Percentiles rank a stretch among this genome's conserved stretches.
phyloP scores from a whole-genome alignment of 306 rosid genomes.

The Abrus pulchellus region DNA sequence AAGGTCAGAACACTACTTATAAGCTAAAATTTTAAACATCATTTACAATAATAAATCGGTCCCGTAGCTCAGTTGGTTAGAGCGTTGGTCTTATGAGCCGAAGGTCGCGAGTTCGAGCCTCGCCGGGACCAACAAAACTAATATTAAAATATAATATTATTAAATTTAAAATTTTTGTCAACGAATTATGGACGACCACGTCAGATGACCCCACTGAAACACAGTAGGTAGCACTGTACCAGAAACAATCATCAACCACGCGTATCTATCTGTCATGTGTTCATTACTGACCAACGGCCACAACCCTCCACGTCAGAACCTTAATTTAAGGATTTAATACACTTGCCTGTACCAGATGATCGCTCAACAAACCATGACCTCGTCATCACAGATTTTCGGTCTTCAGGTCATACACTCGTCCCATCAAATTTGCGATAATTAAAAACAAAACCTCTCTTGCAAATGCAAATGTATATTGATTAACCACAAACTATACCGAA shows the following conservation, averaged over 20 bases:
- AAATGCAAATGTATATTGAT: neutral
- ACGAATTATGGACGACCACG: neutral
- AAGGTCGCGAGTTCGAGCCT: slow-evolving; percentile 79
- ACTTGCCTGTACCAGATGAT: slow-evolving; percentile 38
- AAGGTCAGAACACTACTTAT: no score
- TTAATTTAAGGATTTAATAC: neutral
- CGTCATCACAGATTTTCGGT: slow-evolving; percentile 15
- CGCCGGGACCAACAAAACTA: slow-evolving; percentile 56
- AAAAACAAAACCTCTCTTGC: neutral
- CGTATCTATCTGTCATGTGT: neutral
- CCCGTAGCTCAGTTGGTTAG: slow-evolving; percentile 82
- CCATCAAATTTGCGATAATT: slow-evolving; percentile 14
- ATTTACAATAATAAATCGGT: neutral
- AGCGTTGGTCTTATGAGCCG: slow-evolving; percentile 81
- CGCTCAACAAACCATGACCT: neutral
- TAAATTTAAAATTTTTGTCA: neutral
- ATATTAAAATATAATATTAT: no score
- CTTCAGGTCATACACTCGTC: no score
- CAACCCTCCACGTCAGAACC: slow-evolving; percentile 43
- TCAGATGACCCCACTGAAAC: neutral
- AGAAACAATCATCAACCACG: neutral
- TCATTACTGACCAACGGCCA: neutral
- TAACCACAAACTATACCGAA: neutral
- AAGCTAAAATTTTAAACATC: no score
- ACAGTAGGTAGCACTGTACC: neutral